phyloP scores from a whole-genome alignment of 352 stramenopile species.

The Phytophthora pistaciae region DNA sequence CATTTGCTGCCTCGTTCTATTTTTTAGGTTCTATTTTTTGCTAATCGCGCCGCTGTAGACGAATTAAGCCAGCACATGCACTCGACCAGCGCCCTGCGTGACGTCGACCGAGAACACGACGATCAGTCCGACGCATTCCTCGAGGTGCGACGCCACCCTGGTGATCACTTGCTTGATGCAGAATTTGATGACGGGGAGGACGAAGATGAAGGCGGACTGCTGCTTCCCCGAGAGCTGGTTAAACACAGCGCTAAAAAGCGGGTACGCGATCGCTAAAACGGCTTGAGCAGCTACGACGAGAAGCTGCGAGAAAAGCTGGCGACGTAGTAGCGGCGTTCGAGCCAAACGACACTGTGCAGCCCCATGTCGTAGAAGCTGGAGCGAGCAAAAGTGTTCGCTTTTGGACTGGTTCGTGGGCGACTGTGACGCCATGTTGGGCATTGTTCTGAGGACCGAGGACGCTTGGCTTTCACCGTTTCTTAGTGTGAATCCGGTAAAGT shows the following conservation, averaged over 20 bases:
- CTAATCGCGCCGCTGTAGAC: not conserved
- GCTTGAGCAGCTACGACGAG: constrained; percentile 11
- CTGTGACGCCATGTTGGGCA: too few relatives aligned
- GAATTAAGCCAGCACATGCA: too few relatives aligned
- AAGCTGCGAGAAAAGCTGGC: constrained; percentile 11
- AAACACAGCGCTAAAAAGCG: constrained; percentile 30
- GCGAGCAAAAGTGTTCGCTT: too few relatives aligned
- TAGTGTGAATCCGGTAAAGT: too few relatives aligned
- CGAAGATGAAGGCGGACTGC: constrained; percentile 25
- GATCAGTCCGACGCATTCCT: constrained; percentile 31
- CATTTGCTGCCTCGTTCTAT: not conserved
- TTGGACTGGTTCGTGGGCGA: too few relatives aligned
- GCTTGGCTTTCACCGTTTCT: too few relatives aligned
- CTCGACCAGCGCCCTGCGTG: too few relatives aligned
- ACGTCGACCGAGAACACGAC: constrained; percentile 44
- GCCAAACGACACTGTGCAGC: not conserved
- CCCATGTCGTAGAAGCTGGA: too few relatives aligned
- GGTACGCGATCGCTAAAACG: constrained; percentile 23
- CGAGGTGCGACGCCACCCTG: constrained; percentile 10
- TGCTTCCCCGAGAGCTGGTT: constrained; percentile 18
- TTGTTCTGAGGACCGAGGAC: too few relatives aligned
- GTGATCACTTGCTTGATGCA: constrained; percentile 29
- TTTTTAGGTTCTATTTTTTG: not conserved
- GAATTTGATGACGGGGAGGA: constrained; percentile 29
- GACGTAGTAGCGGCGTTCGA: constrained; percentile 3